phyloP scores from a whole-genome alignment of 768 basidiomycete genomes.

The Tulasnella sp. region DNA sequence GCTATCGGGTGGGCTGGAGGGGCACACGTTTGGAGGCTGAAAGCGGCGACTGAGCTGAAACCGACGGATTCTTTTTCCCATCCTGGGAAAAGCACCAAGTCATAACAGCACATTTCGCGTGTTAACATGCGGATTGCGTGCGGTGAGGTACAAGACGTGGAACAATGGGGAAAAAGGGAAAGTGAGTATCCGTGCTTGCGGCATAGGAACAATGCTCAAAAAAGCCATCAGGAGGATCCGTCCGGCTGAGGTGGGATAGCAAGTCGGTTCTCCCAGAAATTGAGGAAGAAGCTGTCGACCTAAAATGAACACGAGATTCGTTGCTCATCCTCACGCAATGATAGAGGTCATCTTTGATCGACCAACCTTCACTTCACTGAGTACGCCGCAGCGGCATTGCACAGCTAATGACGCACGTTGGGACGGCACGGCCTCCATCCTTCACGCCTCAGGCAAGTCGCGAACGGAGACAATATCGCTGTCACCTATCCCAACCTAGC shows the following conservation, averaged over 20 bases:
- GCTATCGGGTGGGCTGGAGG: not conserved
- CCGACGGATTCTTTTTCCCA: not conserved
- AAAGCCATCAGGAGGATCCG: not conserved
- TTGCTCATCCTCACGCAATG: too few relatives aligned
- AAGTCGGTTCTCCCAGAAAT: not conserved
- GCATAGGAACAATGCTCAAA: not conserved
- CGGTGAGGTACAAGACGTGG: not conserved
- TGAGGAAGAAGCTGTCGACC: not conserved
- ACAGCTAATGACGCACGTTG: constrained; percentile 14
- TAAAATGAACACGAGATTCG: not conserved
- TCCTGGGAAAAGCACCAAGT: not conserved
- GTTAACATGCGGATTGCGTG: constrained; percentile 8
- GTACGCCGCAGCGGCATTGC: constrained; percentile 6
- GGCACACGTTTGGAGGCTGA: not conserved
- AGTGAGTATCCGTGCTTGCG: not conserved
- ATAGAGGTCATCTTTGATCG: not conserved
- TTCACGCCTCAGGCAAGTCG: constrained; percentile 17
- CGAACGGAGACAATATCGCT: not conserved
- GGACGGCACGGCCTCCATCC: constrained; percentile 14
- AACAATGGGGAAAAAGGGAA: not conserved
- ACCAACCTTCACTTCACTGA: not conserved
- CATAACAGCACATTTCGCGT: not conserved
- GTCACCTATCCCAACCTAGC: not conserved
- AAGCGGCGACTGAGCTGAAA: constrained; percentile 13
- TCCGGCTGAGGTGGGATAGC: constrained; percentile 11